Conservation (phyloP, 805 yeast species). For the Pichia kluyveri region DNA sequence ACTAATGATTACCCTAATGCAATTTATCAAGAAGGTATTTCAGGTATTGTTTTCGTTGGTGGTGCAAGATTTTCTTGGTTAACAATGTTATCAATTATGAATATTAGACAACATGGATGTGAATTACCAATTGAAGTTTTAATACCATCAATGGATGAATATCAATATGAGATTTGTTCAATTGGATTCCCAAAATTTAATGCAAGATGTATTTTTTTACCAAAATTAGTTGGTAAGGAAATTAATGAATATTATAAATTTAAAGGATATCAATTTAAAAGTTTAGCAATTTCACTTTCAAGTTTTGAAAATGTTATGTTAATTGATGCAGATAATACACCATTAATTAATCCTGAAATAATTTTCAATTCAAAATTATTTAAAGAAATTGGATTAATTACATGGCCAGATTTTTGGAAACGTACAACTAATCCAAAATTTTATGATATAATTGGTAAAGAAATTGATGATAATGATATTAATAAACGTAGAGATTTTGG, state of each 20-base stretch:
- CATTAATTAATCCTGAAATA: slow-evolving; percentile 28
- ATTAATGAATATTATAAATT: slow-evolving; percentile 49
- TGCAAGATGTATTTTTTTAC: slow-evolving; percentile 57
- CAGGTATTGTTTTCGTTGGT: slow-evolving; percentile 62
- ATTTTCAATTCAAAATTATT: slow-evolving; percentile 33
- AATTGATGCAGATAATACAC: slow-evolving; percentile 36
- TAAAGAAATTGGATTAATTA: slow-evolving; percentile 39
- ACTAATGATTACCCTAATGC: slow-evolving; percentile 39
- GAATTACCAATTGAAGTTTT: slow-evolving; percentile 72
- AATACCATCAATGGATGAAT: slow-evolving; percentile 63
- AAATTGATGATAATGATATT: slow-evolving; percentile 17
- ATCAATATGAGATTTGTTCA: slow-evolving; percentile 59
- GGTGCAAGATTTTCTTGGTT: slow-evolving; percentile 72
- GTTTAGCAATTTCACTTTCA: slow-evolving; percentile 29
- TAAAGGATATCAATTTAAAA: slow-evolving; percentile 13
- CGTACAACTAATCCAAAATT: slow-evolving; percentile 53
- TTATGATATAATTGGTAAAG: slow-evolving; percentile 38
- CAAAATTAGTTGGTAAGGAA: slow-evolving; percentile 46
- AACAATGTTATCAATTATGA: slow-evolving; percentile 51
- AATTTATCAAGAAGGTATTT: slow-evolving; percentile 35
- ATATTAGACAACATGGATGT: slow-evolving; percentile 55
- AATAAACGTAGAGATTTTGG: slow-evolving; percentile 4
- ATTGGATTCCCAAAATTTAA: slow-evolving; percentile 47
- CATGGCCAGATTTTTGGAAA: slow-evolving; percentile 69
- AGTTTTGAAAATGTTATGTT: slow-evolving; percentile 34